Evolutionary conservation across 495 filamentous ascomycete genomes (phyloP), one percentile per base, ranked within the genome.

Genomic region (Darksidea phi): DNA sequence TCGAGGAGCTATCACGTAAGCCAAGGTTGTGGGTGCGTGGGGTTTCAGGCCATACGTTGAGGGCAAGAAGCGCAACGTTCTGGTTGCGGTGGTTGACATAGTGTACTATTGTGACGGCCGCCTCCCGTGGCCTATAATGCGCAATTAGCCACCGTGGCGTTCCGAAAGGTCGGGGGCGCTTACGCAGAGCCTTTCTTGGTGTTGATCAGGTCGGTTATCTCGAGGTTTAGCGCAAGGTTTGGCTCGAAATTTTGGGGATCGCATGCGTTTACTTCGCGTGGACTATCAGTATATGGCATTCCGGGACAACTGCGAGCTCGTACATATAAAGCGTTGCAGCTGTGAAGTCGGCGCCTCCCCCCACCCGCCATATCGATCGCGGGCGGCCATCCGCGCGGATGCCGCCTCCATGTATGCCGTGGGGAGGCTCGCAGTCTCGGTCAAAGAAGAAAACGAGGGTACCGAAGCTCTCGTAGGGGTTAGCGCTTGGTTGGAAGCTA

Each of bases 231-330:
- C 51, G 93, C 95, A 53, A 98, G 86, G 72, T 97, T 97, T 57
- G 94, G 91, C 77, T 97, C 95, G 79, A 89, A 96, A 77, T 97
- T 97, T 64, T 91, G 87, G 38, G 94, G 89, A 71, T 93, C 92
- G 75, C 94, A 97, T 67, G 94, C 94, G 76, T 89, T 89, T 67
- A 91, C 86, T 89, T 49, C 59, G 26, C 37, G 5, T n/a, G 49
- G 1, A 48, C 48, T 66, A 24, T 64, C 12, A 61, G 57, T 23
- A 23, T 36, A 64, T 21, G 46, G 25, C 50, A 24, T 17, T 13
- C 36, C 15, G 12, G 43, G 24, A n/a, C 0, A n/a, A 10, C 4
- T 15, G 0, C 13, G 26, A 43, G 11, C 11, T 63, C 75, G 37
- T 79, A 89, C 86, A 87, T 75, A 98, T 96, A 74, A 91, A 96